These are phyloP conservation scores for Leccinum ochraceum DNA, from an alignment of 768 basidiomycete species.

Conservation along the genomic window DNA sequence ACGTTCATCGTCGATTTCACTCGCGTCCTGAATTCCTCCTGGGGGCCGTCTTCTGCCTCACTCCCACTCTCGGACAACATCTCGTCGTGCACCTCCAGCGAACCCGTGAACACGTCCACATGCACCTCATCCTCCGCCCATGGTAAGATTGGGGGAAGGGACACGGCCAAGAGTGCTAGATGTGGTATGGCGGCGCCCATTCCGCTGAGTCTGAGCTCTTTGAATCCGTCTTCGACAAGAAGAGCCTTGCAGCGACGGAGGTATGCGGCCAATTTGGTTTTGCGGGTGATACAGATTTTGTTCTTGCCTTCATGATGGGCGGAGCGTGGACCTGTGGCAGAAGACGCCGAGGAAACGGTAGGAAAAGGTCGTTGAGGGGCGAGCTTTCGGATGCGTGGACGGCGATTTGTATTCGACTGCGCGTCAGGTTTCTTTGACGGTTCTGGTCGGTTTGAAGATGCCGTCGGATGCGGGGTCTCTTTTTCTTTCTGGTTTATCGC, in stretches of 20 bases:
- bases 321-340: slow-evolving; percentile 79
- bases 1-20: slow-evolving; percentile 70
- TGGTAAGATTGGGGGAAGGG: slow-evolving; percentile 73
- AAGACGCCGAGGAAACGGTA: slow-evolving; percentile 70
- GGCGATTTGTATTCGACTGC: slow-evolving; percentile 15
- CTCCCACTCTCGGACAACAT: slow-evolving; percentile 42
- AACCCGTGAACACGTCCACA: slow-evolving; percentile 64
- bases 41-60: slow-evolving; percentile 62
- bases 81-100: slow-evolving; percentile 77
- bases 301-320: slow-evolving; percentile 81
- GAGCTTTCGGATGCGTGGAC: slow-evolving; percentile 58
- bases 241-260: slow-evolving; percentile 76
- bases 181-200: slow-evolving; percentile 92
- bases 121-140: slow-evolving; percentile 62
- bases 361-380: slow-evolving; percentile 76
- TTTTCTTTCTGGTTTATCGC: slow-evolving; percentile 8
- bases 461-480: not conserved
- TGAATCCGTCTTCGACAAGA: slow-evolving; percentile 76
- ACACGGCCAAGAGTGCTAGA: slow-evolving; percentile 65
- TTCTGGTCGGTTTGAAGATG: slow-evolving; percentile 2
- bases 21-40: slow-evolving; percentile 58
- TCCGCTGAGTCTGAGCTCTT: slow-evolving; percentile 71
- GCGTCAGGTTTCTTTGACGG: slow-evolving; percentile 5
- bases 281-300: slow-evolving; percentile 76
- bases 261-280: slow-evolving; percentile 69